phyloP scores from a whole-genome alignment of 2,329 filamentous ascomycete species.

The Diaporthe sp. region DNA sequence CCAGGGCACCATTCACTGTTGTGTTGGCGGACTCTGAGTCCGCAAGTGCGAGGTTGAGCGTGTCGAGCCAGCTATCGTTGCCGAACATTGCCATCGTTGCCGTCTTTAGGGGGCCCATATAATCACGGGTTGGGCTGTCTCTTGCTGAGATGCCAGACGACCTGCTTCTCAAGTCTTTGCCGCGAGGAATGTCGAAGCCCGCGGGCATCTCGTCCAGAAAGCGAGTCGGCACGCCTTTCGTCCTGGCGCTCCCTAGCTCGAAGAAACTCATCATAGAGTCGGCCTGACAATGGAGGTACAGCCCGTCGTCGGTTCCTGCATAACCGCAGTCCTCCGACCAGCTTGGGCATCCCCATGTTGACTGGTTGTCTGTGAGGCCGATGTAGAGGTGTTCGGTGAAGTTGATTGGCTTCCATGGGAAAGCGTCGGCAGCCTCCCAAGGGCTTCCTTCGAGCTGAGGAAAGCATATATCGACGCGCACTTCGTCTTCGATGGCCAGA shows the following conservation, averaged over 20 bases:
- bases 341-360: not conserved
- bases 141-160: not conserved
- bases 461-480: conserved; percentile 11
- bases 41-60: not conserved
- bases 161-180: not conserved
- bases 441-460: not conserved
- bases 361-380: not conserved
- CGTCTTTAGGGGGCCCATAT: conserved; percentile 14
- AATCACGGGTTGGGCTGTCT: not conserved
- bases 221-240: conserved; percentile 12
- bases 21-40: not conserved
- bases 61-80: conserved; percentile 23
- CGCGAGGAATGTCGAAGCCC: not conserved
- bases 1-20: not conserved
- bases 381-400: conserved; percentile 37
- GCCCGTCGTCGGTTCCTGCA: not conserved
- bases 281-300: conserved; percentile 30
- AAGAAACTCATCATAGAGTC: conserved; percentile 27
- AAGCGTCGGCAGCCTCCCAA: conserved; percentile 12
- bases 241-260: conserved; percentile 14
- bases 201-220: conserved; percentile 23
- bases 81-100: conserved; percentile 37
- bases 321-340: too few species aligned
- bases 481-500: not conserved
- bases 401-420: conserved; percentile 12